These are phyloP conservation scores for Yarrowia divulgata DNA, from an alignment of 805 yeast species.

Conservation along the genomic window DNA sequence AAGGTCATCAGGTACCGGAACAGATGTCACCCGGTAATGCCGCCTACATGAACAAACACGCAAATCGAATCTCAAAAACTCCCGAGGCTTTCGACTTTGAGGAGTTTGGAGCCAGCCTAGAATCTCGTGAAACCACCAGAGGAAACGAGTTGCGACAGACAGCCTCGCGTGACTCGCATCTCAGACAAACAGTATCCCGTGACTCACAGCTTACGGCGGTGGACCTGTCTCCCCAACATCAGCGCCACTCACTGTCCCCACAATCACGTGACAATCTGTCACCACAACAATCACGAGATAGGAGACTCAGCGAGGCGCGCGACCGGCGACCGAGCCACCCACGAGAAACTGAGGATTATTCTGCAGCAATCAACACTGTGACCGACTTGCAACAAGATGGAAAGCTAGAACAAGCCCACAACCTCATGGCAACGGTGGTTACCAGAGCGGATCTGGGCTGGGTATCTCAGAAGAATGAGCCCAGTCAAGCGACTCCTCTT, in stretches of 20 bases:
- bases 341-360: not conserved
- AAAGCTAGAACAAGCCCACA: constrained; percentile 27
- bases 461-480: constrained; percentile 2
- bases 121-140: constrained; percentile 10
- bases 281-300: not conserved
- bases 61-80: constrained; percentile 15
- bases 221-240: constrained; percentile 10
- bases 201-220: constrained; percentile 20
- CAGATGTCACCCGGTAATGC: constrained; percentile 29
- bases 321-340: not conserved
- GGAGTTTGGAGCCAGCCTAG: constrained; percentile 16
- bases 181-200: not conserved
- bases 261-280: not conserved
- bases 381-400: constrained; percentile 25
- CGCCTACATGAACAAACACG: constrained; percentile 14
- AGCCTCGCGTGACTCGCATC: not conserved
- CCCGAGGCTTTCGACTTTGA: constrained; percentile 24
- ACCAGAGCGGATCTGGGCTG: constrained; percentile 1
- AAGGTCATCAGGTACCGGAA: not conserved
- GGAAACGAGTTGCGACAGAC: not conserved
- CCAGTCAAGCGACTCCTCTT: constrained; percentile 6
- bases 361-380: constrained; percentile 2
- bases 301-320: not conserved
- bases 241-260: not conserved
- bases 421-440: constrained; percentile 3